phyloP scores from a whole-genome alignment of 345 rosid genomes.

The Lumnitzera racemosa region DNA sequence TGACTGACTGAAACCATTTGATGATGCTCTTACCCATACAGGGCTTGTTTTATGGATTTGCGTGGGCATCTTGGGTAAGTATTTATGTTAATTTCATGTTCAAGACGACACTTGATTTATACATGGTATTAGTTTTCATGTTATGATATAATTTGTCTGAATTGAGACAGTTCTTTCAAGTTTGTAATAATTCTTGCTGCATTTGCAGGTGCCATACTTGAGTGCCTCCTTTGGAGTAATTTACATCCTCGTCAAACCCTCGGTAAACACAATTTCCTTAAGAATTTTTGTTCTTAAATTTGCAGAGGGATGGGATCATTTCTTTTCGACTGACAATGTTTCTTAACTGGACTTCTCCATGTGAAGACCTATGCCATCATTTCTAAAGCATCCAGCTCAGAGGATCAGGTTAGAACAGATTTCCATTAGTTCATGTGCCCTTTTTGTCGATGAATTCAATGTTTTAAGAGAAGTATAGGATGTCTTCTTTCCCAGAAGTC shows the following conservation, averaged over 20 bases:
- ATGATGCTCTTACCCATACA: slow-evolving; percentile 13
- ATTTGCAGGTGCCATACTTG: slow-evolving; percentile 40
- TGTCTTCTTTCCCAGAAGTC: too few relatives aligned
- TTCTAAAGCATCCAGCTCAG: slow-evolving; percentile 43
- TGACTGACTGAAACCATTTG: background rate
- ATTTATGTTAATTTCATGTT: background rate
- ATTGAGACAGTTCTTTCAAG: background rate
- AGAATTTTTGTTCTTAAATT: background rate
- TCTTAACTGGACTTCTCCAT: slow-evolving; percentile 1
- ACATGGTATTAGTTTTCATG: too few relatives aligned
- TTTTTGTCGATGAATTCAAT: background rate
- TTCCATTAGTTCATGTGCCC: background rate
- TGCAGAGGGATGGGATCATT: background rate
- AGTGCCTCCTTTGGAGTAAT: slow-evolving; percentile 50
- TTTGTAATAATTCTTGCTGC: background rate
- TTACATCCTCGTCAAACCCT: slow-evolving; percentile 36
- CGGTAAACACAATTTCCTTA: slow-evolving; percentile 21
- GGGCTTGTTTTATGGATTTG: slow-evolving; percentile 46
- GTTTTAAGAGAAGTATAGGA: background rate
- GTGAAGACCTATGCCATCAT: slow-evolving; percentile 45
- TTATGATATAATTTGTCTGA: background rate
- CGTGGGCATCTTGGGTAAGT: slow-evolving; percentile 59
- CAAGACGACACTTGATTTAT: too few relatives aligned
- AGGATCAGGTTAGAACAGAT: slow-evolving; percentile 29
- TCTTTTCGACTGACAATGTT: background rate